Evolutionary conservation across 495 filamentous ascomycete species (phyloP), one percentile per base, ranked within the genome.

Genomic region (Hypoxylon trugodes): DNA sequence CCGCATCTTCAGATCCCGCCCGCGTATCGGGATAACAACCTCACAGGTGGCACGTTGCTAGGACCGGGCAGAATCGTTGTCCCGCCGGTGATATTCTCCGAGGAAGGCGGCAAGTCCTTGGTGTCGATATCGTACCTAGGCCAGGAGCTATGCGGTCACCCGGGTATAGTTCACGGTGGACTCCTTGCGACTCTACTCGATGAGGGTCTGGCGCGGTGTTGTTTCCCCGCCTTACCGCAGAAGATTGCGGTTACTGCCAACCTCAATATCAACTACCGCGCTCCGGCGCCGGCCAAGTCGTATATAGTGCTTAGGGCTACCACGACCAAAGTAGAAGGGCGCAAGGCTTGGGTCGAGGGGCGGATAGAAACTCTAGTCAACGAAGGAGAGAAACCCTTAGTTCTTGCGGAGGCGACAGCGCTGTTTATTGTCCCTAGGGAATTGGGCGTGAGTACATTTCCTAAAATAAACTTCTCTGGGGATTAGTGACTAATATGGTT

Each of bases 261-360:
- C 68, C 74, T 98, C 68, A 95, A 90, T 50, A 85, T 98, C 72
- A 91, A 95, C 71, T 98, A 98, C 75, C 85, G 87, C 59, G 83
- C 82, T 26, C 95, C 96, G 10, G 88, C 88, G 21, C 82, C 84
- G 71, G 92, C 94, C 19, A 82, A 85, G n/a, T 81, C 82, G 41
- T 96, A 89, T 70, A 79, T 93, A 37, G 91, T 95, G 19, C 74
- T 98, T 40, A 84, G 84, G 50, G 96, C 92, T 15, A 85, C 86
- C 68, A 97, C 92, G 13, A 85, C 86, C 16, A 96, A 90, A 79
- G 90, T 92, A 6, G 94, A 98, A 72, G 96, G 95, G 4, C 83
- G 95, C 59, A 98, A 98, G 75, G 95, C 93, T 16, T 98, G 94
- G 94, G 93, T 97, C 4, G 88, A 92, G 76, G 96, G 91, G 16